phyloP scores from a whole-genome alignment of 306 rosid genomes.

The Castanea crenata region DNA sequence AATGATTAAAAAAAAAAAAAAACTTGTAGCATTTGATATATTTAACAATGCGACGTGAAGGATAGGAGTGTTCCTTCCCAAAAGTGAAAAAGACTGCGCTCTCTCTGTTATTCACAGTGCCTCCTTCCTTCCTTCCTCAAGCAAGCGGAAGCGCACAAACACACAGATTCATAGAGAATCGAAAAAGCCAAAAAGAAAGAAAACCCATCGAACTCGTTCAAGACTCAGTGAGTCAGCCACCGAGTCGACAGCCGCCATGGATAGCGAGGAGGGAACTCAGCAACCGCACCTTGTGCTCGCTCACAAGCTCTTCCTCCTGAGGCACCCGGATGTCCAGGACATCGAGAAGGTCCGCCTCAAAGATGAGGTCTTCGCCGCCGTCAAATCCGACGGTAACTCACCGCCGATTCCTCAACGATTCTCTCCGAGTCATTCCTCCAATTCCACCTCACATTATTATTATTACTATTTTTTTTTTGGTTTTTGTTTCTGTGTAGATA shows the following conservation, averaged over 20 bases:
- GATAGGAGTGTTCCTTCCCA: too few relatives aligned
- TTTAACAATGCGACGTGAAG: too few relatives aligned
- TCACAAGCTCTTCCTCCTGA: constrained; percentile 81
- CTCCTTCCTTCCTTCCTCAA: too few relatives aligned
- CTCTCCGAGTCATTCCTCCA: neutral
- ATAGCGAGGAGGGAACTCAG: constrained; percentile 81
- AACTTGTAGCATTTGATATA: too few relatives aligned
- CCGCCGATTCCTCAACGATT: neutral
- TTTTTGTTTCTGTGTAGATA: constrained; percentile 42
- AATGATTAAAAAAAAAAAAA: too few relatives aligned
- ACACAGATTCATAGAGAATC: too few relatives aligned
- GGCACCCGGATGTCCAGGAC: constrained; percentile 79
- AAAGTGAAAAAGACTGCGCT: too few relatives aligned
- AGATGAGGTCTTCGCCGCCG: constrained; percentile 70
- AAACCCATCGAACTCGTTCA: too few relatives aligned
- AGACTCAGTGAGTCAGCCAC: constrained; percentile 8
- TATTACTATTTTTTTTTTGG: neutral
- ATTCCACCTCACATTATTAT: neutral
- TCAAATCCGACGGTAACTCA: constrained; percentile 67
- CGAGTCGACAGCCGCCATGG: constrained; percentile 41
- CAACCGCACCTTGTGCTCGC: constrained; percentile 82
- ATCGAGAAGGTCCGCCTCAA: constrained; percentile 79
- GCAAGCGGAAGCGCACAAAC: too few relatives aligned
- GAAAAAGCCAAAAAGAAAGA: too few relatives aligned
- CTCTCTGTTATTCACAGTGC: too few relatives aligned